Conservation (phyloP, 306 rosid genomes). For the Styphnolobium japonicum region DNA sequence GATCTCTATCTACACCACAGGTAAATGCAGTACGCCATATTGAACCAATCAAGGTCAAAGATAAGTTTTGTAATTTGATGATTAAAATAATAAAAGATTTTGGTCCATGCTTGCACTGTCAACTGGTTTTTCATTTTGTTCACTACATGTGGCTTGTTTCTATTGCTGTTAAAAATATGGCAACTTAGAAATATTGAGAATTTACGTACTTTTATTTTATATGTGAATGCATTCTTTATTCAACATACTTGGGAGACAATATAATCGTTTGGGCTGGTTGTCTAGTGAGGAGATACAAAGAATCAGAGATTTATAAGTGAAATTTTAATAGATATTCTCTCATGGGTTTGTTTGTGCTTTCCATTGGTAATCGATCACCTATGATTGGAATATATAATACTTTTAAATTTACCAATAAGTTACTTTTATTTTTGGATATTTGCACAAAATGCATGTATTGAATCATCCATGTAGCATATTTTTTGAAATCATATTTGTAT, state of each 20-base stretch:
- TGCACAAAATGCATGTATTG: not conserved
- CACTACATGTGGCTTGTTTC: conserved; percentile 2
- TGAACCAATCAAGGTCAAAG: not conserved
- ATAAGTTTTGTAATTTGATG: conserved; percentile 11
- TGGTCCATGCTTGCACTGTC: not conserved
- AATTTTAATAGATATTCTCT: not conserved
- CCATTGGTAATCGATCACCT: not conserved
- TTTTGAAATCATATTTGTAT: conserved; percentile 3
- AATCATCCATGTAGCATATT: not conserved
- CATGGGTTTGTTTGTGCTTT: not conserved
- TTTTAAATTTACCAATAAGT: not conserved
- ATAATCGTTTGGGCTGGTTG: not conserved
- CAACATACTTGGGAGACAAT: not conserved
- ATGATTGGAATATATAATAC: not conserved
- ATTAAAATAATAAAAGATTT: not conserved
- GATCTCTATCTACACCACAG: conserved; percentile 93
- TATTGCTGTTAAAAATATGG: conserved; percentile 8
- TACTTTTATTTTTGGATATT: not conserved
- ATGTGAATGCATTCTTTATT: not conserved
- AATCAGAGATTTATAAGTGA: not conserved
- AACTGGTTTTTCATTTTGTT: not conserved
- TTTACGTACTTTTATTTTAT: not conserved
- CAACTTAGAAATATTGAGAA: conserved; percentile 8
- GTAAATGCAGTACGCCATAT: conserved; percentile 33
- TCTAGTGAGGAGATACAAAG: not conserved